Evolutionary conservation across 495 filamentous ascomycete genomes (phyloP), one percentile per base, ranked within the genome.

Genomic region (Penicillium coffeae): DNA sequence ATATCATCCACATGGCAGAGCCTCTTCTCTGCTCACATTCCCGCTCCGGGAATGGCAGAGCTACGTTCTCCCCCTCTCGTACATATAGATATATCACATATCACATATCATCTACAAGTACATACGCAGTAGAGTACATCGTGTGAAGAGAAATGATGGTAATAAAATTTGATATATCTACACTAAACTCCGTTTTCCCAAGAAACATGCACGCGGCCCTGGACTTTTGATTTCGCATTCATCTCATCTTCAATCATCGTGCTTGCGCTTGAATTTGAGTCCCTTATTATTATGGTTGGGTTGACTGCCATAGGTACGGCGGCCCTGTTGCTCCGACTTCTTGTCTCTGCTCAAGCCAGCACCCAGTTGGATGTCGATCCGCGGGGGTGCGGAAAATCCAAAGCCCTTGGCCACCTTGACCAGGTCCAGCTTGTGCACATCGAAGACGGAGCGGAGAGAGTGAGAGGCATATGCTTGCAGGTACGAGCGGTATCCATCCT

Each of bases 401-500:
- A 96, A 98, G 39, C 86, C 81, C 79, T 92, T 95, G 39, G 93
- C 90, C 13, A 98, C 86, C 73, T 95, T 96, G 51, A 86, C 79
- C 27, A 97, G 76, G 67, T 98, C 93, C 8, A 98, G 78, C 66
- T 94, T 93, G 62, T 96, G 74, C 21, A 98, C 83, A 63, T 98
- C 90, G 61, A 95, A 98, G 27, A 96, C 87, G 10, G 88, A 87
- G 25, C 92, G 83, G 41, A 96, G 78, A 47, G 83, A 87, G 68
- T 98, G 93, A 21, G 86, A 90, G 14, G 92, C 90, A 52, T 98
- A 98, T 0, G 93, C 93, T 56, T 96, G 87, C 12, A 98, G 79
- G 63, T 98, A 98, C 10, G 88, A 87, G 22, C 86, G 79, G 59
- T 85, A 87, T 33, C 81, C 83, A 53, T 85, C 82, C 64, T 86